Percentiles rank a stretch among this genome's conserved stretches.
Evolutionary conservation across 2,329 filamentous ascomycete species (phyloP).

Genomic region (Coleophoma cylindrospora): DNA sequence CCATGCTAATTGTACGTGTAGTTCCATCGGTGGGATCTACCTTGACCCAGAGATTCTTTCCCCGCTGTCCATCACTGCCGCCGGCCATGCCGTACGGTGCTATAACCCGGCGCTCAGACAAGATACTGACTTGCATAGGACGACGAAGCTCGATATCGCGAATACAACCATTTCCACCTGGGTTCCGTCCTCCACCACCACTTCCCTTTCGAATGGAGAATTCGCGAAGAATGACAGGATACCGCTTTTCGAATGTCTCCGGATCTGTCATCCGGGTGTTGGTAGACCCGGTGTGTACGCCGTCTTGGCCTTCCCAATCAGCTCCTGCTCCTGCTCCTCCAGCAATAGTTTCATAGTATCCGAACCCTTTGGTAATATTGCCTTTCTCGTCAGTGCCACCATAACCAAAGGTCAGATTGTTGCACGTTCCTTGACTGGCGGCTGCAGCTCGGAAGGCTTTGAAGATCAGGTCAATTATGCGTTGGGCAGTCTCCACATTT

Average conservation of each 20-base stretch:
- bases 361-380: slow-evolving; percentile 40
- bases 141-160: slow-evolving; percentile 75
- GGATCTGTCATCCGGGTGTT: slow-evolving; percentile 78
- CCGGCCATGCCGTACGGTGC: slow-evolving; percentile 77
- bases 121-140: slow-evolving; percentile 68
- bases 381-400: slow-evolving; percentile 51
- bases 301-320: slow-evolving; percentile 64
- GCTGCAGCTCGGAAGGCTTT: slow-evolving; percentile 73
- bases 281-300: slow-evolving; percentile 64
- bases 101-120: slow-evolving; percentile 71
- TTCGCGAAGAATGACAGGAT: slow-evolving; percentile 65
- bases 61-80: slow-evolving; percentile 69
- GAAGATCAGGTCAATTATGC: slow-evolving; percentile 74
- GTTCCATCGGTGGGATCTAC: background rate
- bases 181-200: slow-evolving; percentile 57
- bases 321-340: slow-evolving; percentile 69
- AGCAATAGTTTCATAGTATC: slow-evolving; percentile 79
- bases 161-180: slow-evolving; percentile 68
- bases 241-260: slow-evolving; percentile 70
- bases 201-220: slow-evolving; percentile 59
- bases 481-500: slow-evolving; percentile 72
- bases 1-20: slow-evolving; percentile 13
- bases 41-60: slow-evolving; percentile 75
- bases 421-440: slow-evolving; percentile 72
- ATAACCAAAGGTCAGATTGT: slow-evolving; percentile 78